Base-by-base conservation (phyloP, 2,329 filamentous ascomycete genomes). In the Penicillium sp. region DNA sequence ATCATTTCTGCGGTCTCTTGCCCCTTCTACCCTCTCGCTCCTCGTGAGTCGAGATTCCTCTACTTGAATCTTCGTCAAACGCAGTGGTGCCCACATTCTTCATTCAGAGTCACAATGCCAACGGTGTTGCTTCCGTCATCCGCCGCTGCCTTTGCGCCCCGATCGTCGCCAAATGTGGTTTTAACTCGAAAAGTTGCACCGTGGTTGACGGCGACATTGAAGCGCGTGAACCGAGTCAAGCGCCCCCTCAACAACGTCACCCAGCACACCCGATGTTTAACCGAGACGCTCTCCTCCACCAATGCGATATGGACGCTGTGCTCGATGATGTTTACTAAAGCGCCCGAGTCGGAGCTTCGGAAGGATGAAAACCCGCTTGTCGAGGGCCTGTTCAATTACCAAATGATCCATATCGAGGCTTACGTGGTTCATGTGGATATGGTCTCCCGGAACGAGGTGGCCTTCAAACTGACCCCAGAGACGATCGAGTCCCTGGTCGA, bases 371-470 rank as follows among this genome's bases (percentile, higher is more conserved):
- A 94, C 66, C 86, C 87, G 39, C 76, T 95, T 56, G 78, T 91
- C 58, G 90, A 96, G 73, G 88, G 87, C 55, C 75, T 96, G 54
- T 89, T 87, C 80, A 94, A 94, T 79, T 93, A 91, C 72, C 86
- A 94, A 75, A 81, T 96, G 66, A 77, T 96, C 65, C 89, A 96
- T 68, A 76, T 97, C 61, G 90, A 97, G 74, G 93, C 93, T 45
- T 98, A 98, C 70, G 91, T 97, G 61, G 93, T 98, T 52, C 91
- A 97, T 71, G 90, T 98, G 71, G 93, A 98, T 76, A 95, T 97
- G 90, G 91, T 98, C 51, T 83, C 94, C 63, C 86, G 90, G 72
- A 93, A 95, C 69, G 93, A 97, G 76, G 90, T 98, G 64, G 93
- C 90, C 59, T 97, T 90, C 81, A 98, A 98, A 80, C 81, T 98